Base-by-base conservation (phyloP, 495 filamentous ascomycete genomes). In the Podospora comata region DNA sequence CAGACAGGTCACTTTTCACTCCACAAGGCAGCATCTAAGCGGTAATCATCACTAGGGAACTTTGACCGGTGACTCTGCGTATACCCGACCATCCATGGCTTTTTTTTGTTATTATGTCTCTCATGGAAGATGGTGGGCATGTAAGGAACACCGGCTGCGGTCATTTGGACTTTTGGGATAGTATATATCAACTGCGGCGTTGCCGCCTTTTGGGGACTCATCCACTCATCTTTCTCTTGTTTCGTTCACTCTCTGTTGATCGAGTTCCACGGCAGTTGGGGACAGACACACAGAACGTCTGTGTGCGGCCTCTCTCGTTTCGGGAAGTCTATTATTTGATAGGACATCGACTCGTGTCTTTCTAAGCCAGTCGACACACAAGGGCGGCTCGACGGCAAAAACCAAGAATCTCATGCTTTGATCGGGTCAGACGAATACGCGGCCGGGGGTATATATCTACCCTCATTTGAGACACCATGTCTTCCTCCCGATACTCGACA, bases 281-380 rank as follows among this genome's bases (percentile, higher is more conserved):
- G 60, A 61, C 39, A 6, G 39, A 48, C 39, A 66, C 61, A 20
- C 61, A 63, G 23, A 48, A 6, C 60, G 26, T 62, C 13, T 63
- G 61, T 32, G 34, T 59, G 55, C 13, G 20, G 28, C 19, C 5
- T 55, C 60, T 68, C 20, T 48, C 26, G n/a, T 23, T 62, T 34
- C 23, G 59, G 39, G 44, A 19, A 67, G 70, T 62, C 58, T 73
- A 71, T 57, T 68, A 72, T 72, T 60, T 68, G 67, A 67, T 39
- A 72, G 57, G 64, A 66, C 28, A 56, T 54, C 60, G 65, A 66
- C 62, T 66, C 68, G 18, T 74, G 76, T 48, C 39, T 62, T 66
- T 69, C 55, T 73, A 75, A 73, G 75, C 77, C 77, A 74, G 77
- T 5, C 39, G 9, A 48, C 39, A 13, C 39, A 48, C 9, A 48